phyloP scores from a whole-genome alignment of 441 rosid genomes.

The Populus tomentosa region DNA sequence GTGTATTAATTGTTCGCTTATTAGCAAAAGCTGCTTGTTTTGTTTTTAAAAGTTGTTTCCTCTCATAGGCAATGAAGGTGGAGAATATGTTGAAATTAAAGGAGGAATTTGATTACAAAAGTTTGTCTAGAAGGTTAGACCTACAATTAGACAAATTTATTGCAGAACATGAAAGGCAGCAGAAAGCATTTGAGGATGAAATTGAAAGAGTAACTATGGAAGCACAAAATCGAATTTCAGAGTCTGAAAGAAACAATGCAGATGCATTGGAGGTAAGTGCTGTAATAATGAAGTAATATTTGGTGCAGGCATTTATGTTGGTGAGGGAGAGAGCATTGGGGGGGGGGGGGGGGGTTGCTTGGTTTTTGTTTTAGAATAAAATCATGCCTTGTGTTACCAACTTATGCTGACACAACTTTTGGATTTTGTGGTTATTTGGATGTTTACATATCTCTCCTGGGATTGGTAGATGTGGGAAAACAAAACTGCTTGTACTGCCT shows the following conservation, averaged over 20 bases:
- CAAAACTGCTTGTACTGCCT: not conserved
- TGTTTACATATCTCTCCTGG: not conserved
- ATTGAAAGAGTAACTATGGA: conserved; percentile 65
- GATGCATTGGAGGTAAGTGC: conserved; percentile 72
- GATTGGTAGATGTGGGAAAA: not conserved
- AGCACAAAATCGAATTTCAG: conserved; percentile 62
- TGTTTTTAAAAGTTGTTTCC: not conserved
- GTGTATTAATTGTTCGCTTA: not conserved
- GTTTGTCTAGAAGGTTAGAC: conserved; percentile 91
- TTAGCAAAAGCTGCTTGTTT: not conserved
- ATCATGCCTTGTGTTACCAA: not conserved
- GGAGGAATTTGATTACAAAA: conserved; percentile 98
- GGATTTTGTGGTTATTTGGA: not conserved
- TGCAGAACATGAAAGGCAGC: conserved; percentile 91
- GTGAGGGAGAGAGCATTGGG: not conserved
- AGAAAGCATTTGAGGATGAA: conserved; percentile 78
- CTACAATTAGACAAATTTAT: conserved; percentile 84
- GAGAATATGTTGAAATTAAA: conserved; percentile 98
- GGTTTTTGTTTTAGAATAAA: not conserved
- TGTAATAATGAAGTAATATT: not conserved
- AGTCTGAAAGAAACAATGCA: conserved; percentile 66
- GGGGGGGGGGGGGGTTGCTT: not conserved
- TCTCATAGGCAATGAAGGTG: conserved; percentile 92
- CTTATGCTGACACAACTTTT: not conserved
- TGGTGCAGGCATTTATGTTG: not conserved